Percentiles rank a stretch among this genome's conserved stretches.
phyloP scores from a whole-genome alignment of 1,139 yeast species.

The Pichia inconspicua region DNA sequence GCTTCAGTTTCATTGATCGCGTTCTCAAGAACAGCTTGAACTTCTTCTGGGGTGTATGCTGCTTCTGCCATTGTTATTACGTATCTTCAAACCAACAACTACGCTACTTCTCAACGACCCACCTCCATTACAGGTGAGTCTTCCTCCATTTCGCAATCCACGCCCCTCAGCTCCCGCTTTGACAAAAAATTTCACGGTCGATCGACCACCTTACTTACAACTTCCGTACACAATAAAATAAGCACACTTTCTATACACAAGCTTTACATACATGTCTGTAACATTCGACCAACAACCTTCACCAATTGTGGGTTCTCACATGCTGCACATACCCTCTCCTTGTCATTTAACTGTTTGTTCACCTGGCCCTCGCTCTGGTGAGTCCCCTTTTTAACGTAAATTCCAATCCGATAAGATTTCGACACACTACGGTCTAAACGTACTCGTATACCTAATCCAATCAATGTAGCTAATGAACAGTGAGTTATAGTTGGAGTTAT shows the following conservation, averaged over 20 bases:
- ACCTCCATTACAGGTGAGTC: background rate
- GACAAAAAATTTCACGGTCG: background rate
- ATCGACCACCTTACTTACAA: background rate
- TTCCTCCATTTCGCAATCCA: background rate
- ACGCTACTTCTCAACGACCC: background rate
- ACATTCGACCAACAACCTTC: conserved; percentile 85
- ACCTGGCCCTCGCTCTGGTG: conserved; percentile 96
- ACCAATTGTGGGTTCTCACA: conserved; percentile 92
- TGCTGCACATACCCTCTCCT: conserved; percentile 97
- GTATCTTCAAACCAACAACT: background rate
- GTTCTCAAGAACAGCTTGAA: conserved; percentile 7
- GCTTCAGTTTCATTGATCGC: conserved; percentile 5
- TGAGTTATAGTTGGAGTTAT: conserved; percentile 98
- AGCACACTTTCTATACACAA: background rate
- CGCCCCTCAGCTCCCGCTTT: background rate
- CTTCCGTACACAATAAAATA: background rate
- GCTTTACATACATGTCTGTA: conserved; percentile 24
- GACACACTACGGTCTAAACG: conserved; percentile 86
- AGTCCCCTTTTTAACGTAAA: conserved; percentile 80
- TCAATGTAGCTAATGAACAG: conserved; percentile 90
- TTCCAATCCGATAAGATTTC: conserved; percentile 70
- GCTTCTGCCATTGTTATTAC: background rate
- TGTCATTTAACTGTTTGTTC: conserved; percentile 92
- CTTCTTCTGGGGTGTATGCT: conserved; percentile 10
- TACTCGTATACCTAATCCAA: conserved; percentile 91